Evolutionary conservation across 2,329 filamentous ascomycete genomes (phyloP).

Genomic region (Thielaviopsis musarum): DNA sequence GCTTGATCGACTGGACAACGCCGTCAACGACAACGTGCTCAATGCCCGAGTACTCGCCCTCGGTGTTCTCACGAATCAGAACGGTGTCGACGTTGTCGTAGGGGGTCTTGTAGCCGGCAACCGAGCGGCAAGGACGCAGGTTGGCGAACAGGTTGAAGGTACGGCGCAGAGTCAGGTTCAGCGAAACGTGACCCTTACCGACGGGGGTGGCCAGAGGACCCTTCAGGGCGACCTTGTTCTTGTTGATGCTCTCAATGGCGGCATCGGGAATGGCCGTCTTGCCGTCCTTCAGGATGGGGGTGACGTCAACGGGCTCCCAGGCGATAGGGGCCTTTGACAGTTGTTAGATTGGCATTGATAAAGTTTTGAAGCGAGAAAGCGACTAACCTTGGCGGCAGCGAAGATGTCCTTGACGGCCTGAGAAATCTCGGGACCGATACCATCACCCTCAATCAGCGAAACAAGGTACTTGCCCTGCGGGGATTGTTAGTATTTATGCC

Average conservation of each 20-base stretch:
- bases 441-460: constrained; percentile 95
- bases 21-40: constrained; percentile 97
- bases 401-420: constrained; percentile 99
- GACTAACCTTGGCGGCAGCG: constrained; percentile 69
- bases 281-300: constrained; percentile 81
- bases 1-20: constrained; percentile 98
- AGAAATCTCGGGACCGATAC: constrained; percentile 94
- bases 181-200: constrained; percentile 96
- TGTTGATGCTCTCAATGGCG: constrained; percentile 82
- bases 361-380: constrained; percentile 4
- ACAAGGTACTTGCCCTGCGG: constrained; percentile 83
- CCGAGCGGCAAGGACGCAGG: constrained; percentile 90
- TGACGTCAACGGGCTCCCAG: constrained; percentile 96
- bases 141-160: constrained; percentile 99
- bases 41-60: constrained; percentile 98
- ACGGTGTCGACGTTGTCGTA: constrained; percentile 96
- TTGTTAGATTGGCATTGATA: constrained; percentile 13
- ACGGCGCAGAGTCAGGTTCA: constrained; percentile 94
- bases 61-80: constrained; percentile 97
- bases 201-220: constrained; percentile 93
- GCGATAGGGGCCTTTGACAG: constrained; percentile 59
- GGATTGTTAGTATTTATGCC: constrained; percentile 5
- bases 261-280: constrained; percentile 88
- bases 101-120: constrained; percentile 94
- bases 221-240: constrained; percentile 96